phyloP scores from a whole-genome alignment of 495 filamentous ascomycete genomes.

The Daldinia caldariorum region DNA sequence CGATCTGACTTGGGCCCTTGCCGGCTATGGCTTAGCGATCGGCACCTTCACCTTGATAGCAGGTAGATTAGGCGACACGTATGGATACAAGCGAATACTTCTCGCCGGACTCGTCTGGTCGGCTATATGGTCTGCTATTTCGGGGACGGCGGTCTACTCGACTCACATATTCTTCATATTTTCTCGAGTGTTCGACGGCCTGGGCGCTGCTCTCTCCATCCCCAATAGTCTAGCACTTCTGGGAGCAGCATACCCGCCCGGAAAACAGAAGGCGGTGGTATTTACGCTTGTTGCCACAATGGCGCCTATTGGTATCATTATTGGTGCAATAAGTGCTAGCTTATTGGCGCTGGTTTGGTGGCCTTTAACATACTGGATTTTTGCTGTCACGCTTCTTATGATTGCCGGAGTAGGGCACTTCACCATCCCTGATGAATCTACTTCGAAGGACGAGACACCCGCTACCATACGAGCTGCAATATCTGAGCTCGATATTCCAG shows the following conservation, averaged over 20 bases:
- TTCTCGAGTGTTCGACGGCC: constrained; percentile 60
- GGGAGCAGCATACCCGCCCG: constrained; percentile 54
- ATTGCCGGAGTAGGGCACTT: constrained; percentile 57
- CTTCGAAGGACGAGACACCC: constrained; percentile 38
- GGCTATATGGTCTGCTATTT: constrained; percentile 66
- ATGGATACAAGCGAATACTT: constrained; percentile 71
- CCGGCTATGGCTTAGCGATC: constrained; percentile 65
- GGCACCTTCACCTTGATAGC: constrained; percentile 69
- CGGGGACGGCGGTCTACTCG: constrained; percentile 58
- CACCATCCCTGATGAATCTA: constrained; percentile 31
- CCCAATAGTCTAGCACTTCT: constrained; percentile 63
- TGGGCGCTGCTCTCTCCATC: constrained; percentile 63
- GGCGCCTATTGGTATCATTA: constrained; percentile 58
- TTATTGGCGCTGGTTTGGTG: constrained; percentile 65
- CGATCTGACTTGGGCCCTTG: constrained; percentile 59
- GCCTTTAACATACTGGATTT: constrained; percentile 71
- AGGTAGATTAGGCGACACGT: constrained; percentile 71
- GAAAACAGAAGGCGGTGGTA: constrained; percentile 60
- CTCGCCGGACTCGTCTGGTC: constrained; percentile 71
- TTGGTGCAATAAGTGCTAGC: constrained; percentile 58
- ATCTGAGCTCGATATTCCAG: constrained; percentile 60
- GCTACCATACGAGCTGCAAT: constrained; percentile 44
- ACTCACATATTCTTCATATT: constrained; percentile 56
- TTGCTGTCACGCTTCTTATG: constrained; percentile 55
- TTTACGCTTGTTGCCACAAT: constrained; percentile 63